Evolutionary conservation across 805 yeast species (phyloP), one percentile per base, ranked within the genome.

Genomic region (Ogataea ganodermae): DNA sequence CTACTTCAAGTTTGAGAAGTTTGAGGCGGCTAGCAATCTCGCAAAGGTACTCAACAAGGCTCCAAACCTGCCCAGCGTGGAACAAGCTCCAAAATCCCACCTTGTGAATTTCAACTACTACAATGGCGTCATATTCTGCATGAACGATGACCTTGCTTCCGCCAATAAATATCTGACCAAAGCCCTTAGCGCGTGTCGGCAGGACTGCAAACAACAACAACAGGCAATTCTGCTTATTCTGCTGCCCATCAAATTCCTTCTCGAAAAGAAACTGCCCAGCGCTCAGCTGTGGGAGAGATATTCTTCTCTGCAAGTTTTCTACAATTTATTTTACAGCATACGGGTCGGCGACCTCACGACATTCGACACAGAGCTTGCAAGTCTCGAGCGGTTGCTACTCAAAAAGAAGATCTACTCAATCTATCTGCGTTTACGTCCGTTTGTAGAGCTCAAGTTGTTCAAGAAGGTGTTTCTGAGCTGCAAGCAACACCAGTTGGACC

Each of bases 1-100:
- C 20, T 89, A 88, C 66, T 81, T 83, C 70, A 73, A 73, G 56
- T 69, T 89, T 53, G 74, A 77, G 37, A 86, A 86, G 58, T 71
- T 78, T 32, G 89, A 89, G 56, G 74, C 89, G 62, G 89, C 92
- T 27, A 81, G 81, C 55, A 84, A 86, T 42, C 73, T 89, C 51
- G 83, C 86, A 49, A 83, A 82, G 39, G 96, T 87, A 1, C 67
- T 88, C 27, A 73, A 71, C 24, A 78, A 84, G 12, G 74, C 82
- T 38, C 64, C 72, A 17, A 78, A 78, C 39, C 65, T 86, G 38
- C 92, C 92, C 0, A 59, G 69, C 6, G 55, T 80, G 33, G 59
- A 67, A 3, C 39, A 57, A 10, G 72, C 71, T 13, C 75, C 77
- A n/a, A 73, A 71, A 43, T 62, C 78, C 0, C 84, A 84, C 42